Evolutionary conservation across 768 basidiomycete species (phyloP).

Genomic region (Calvatia gigantea): DNA sequence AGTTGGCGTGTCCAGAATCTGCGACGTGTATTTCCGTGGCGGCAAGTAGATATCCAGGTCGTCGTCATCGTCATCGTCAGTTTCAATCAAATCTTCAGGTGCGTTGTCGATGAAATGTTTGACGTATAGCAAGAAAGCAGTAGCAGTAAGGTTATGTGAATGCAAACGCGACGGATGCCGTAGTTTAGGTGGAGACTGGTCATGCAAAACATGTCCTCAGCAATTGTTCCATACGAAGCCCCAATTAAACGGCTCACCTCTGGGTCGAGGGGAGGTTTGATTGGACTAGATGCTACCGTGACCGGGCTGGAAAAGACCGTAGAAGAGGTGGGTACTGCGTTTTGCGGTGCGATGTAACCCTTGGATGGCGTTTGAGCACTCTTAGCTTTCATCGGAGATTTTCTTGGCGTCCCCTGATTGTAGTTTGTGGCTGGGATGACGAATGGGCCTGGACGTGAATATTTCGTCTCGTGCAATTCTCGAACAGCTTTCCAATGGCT

Average conservation of each 20-base stretch:
- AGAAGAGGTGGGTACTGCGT: constrained; percentile 15
- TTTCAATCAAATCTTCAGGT: constrained; percentile 16
- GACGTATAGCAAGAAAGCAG: constrained; percentile 71
- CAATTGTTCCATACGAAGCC: background rate
- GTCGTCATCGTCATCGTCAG: constrained; percentile 8
- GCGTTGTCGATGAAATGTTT: constrained; percentile 77
- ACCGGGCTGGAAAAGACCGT: constrained; percentile 21
- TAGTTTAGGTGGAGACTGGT: constrained; percentile 42
- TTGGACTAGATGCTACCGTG: constrained; percentile 24
- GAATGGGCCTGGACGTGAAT: constrained; percentile 49
- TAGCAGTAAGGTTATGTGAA: constrained; percentile 62
- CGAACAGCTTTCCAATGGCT: constrained; percentile 51
- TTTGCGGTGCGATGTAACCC: constrained; percentile 12
- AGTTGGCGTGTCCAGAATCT: constrained; percentile 31
- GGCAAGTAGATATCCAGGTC: background rate
- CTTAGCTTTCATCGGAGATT: background rate
- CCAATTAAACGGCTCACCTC: constrained; percentile 8
- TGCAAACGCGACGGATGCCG: constrained; percentile 73
- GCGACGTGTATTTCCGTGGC: background rate
- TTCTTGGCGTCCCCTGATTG: constrained; percentile 1
- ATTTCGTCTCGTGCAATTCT: constrained; percentile 48
- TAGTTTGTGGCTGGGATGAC: constrained; percentile 33
- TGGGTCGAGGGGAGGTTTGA: constrained; percentile 18
- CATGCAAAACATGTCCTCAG: constrained; percentile 1
- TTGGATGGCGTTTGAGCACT: constrained; percentile 5